Evolutionary conservation across 2,329 filamentous ascomycete species (phyloP).

Genomic region (Myriangium duriaei): DNA sequence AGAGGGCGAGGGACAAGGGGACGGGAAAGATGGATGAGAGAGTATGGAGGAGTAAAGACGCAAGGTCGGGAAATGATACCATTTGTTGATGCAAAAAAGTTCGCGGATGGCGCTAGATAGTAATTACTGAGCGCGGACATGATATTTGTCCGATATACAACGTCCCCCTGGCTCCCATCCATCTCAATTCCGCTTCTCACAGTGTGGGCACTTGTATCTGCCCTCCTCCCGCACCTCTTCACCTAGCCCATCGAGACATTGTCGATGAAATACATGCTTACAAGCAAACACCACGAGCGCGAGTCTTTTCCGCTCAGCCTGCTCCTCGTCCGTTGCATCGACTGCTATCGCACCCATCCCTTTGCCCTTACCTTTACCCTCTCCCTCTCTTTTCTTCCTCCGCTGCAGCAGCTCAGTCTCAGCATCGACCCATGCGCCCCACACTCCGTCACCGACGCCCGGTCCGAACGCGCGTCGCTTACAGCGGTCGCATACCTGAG

Average conservation of each 20-base stretch:
- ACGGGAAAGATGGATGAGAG: slow-evolving; percentile 7
- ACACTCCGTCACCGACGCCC: slow-evolving; percentile 63
- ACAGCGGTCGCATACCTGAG: slow-evolving; percentile 81
- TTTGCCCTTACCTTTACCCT: slow-evolving; percentile 44
- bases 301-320: slow-evolving; percentile 30
- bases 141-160: too few species aligned
- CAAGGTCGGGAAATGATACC: slow-evolving; percentile 4
- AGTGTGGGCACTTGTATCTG: slow-evolving; percentile 23
- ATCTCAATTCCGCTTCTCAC: too few species aligned
- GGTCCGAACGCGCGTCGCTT: slow-evolving; percentile 77
- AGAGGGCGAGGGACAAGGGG: background rate
- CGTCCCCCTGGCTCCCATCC: too few species aligned
- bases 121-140: too few species aligned
- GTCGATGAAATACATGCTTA: slow-evolving; percentile 57
- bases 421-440: slow-evolving; percentile 66
- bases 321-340: slow-evolving; percentile 24
- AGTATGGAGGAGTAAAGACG: slow-evolving; percentile 9
- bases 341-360: slow-evolving; percentile 27
- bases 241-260: slow-evolving; percentile 45
- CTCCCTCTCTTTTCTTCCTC: slow-evolving; percentile 24
- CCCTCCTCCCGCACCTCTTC: slow-evolving; percentile 13
- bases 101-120: too few species aligned
- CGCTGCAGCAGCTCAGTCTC: slow-evolving; percentile 14
- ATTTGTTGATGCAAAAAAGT: too few species aligned
- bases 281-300: slow-evolving; percentile 56